Percentiles rank a stretch among this genome's conserved stretches.
Evolutionary conservation across 257 asterid genomes (phyloP).

Genomic region (Fraxinus pennsylvanica): DNA sequence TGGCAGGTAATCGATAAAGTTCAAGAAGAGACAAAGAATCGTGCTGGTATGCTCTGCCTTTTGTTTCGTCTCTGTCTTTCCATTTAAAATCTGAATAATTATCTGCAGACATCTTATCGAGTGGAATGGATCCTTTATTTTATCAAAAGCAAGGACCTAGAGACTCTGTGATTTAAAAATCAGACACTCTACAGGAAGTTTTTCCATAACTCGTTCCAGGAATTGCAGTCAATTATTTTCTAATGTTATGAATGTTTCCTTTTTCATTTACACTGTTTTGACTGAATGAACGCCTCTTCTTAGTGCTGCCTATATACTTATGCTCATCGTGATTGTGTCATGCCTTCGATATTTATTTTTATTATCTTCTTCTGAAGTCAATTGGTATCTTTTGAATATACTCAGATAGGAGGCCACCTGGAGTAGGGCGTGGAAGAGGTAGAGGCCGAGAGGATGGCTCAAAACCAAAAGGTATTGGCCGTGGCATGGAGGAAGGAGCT

Average conservation of each 20-base stretch:
- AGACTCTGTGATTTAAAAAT: neutral
- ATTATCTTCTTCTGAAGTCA: neutral
- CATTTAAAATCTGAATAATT: neutral
- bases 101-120: neutral
- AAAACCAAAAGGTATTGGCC: conserved; percentile 52
- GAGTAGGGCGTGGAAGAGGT: conserved; percentile 70
- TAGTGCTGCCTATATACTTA: neutral
- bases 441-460: conserved; percentile 59
- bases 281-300: neutral
- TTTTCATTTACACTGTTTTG: too few species aligned
- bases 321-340: neutral
- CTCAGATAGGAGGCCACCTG: conserved; percentile 68
- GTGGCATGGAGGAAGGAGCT: conserved; percentile 58
- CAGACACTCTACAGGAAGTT: neutral
- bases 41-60: conserved; percentile 39
- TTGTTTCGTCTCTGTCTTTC: neutral
- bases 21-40: conserved; percentile 61
- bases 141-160: neutral
- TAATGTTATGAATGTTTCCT: neutral
- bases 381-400: neutral
- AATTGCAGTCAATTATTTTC: neutral
- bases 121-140: conserved; percentile 12
- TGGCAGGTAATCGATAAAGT: conserved; percentile 70
- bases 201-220: neutral
- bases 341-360: neutral